A percentile compares a stretch with the other conserved stretches of the same genome.
These are phyloP conservation scores for Fomitiporia mediterranea DNA, from an alignment of 1,284 basidiomycete genomes.

Conservation along the genomic window DNA sequence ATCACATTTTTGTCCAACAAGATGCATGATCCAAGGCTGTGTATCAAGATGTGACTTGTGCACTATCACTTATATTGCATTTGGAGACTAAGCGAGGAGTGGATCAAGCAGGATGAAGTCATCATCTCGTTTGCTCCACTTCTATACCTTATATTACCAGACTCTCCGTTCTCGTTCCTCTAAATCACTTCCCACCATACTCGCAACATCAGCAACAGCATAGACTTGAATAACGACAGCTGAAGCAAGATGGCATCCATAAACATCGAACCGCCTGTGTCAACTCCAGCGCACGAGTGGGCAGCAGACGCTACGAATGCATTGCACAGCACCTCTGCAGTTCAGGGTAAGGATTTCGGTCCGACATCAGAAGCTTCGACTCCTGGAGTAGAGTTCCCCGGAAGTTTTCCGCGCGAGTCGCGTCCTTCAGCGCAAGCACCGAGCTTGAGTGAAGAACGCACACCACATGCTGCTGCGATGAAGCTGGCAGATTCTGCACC, in stretches of 20 bases:
- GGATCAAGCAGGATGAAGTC: neutral
- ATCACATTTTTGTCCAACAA: too few species aligned
- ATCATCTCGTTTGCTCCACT: neutral
- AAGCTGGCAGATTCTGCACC: constrained; percentile 3
- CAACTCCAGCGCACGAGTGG: constrained; percentile 9
- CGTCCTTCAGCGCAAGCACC: neutral
- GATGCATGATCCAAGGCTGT: too few species aligned
- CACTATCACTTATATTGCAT: neutral
- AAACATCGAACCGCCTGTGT: neutral
- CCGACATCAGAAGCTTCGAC: neutral
- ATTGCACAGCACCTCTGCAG: neutral
- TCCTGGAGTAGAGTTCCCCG: constrained; percentile 2
- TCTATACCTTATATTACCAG: neutral
- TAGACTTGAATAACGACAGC: neutral
- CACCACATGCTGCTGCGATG: neutral
- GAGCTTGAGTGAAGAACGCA: neutral
- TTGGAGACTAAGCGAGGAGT: neutral
- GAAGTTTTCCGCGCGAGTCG: neutral
- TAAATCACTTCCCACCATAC: neutral
- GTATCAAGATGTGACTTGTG: too few species aligned
- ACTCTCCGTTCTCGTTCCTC: neutral
- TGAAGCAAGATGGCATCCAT: constrained; percentile 5
- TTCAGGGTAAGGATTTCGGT: neutral
- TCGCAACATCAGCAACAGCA: neutral
- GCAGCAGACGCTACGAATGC: constrained; percentile 2